These are phyloP conservation scores for Buddleja alternifolia DNA, from an alignment of 257 asterid genomes.

Conservation along the genomic window DNA sequence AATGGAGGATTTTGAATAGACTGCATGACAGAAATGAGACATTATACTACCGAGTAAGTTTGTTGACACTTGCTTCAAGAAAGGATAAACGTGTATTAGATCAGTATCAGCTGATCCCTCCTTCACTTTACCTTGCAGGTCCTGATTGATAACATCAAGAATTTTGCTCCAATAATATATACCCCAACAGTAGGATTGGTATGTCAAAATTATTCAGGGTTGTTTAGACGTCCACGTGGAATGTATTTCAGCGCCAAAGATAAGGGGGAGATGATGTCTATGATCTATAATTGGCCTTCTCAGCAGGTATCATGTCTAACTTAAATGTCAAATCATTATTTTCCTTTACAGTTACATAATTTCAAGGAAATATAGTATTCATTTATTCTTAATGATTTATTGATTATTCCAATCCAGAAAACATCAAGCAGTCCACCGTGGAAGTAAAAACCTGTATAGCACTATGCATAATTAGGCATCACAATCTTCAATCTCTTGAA, in stretches of 20 bases:
- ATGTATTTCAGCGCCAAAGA: constrained; percentile 99
- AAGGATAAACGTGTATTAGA: constrained; percentile 20
- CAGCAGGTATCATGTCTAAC: constrained; percentile 57
- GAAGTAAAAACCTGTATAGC: background rate
- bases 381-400: background rate
- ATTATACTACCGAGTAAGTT: constrained; percentile 90
- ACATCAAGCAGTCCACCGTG: background rate
- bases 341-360: background rate
- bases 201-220: constrained; percentile 97
- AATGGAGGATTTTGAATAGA: constrained; percentile 98
- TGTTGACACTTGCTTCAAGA: constrained; percentile 18
- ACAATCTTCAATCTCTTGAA: constrained; percentile 18
- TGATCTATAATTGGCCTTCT: constrained; percentile 98
- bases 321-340: constrained; percentile 15
- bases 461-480: constrained; percentile 5
- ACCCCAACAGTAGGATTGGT: constrained; percentile 99
- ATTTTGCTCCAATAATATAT: constrained; percentile 93
- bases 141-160: constrained; percentile 84
- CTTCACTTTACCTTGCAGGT: constrained; percentile 53
- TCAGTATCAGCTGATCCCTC: constrained; percentile 26
- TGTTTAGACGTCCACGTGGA: constrained; percentile 98
- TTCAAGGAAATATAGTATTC: constrained; percentile 5
- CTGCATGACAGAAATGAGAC: constrained; percentile 99
- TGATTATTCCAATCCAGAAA: constrained; percentile 16
- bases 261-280: constrained; percentile 99